phyloP scores from a whole-genome alignment of 163 green algal species.

The Scenedesmus sp. region DNA sequence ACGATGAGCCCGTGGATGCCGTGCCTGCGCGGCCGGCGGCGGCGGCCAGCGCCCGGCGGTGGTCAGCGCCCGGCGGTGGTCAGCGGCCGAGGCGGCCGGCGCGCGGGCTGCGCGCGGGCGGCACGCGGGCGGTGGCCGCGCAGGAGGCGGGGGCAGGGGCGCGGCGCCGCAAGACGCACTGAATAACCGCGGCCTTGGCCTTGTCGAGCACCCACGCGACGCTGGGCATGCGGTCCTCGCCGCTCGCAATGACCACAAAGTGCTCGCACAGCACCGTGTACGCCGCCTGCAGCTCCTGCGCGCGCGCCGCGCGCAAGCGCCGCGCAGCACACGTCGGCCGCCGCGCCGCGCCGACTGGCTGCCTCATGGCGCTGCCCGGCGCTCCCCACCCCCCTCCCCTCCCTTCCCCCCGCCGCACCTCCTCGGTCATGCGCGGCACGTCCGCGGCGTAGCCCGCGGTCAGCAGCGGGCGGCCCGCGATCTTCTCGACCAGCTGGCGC shows the following conservation, averaged over 20 bases:
- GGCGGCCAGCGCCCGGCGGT: too few relatives aligned
- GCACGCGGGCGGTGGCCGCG: too few relatives aligned
- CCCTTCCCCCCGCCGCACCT: slow-evolving; percentile 42
- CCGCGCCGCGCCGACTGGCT: too few relatives aligned
- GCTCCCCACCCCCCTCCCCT: too few relatives aligned
- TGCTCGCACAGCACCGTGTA: slow-evolving; percentile 84
- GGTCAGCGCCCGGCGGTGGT: too few relatives aligned
- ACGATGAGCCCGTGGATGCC: slow-evolving; percentile 95
- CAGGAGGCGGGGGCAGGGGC: too few relatives aligned
- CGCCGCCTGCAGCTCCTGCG: slow-evolving; percentile 68
- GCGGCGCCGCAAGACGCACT: slow-evolving; percentile 49
- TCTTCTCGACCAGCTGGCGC: slow-evolving; percentile 92
- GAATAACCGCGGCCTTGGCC: slow-evolving; percentile 81
- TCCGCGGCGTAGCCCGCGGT: slow-evolving; percentile 58
- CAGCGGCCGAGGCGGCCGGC: neutral
- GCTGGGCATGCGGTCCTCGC: slow-evolving; percentile 84
- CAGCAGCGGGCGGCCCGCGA: slow-evolving; percentile 62
- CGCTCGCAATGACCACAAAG: slow-evolving; percentile 87
- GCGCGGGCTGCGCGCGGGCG: too few relatives aligned
- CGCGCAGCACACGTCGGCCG: too few relatives aligned
- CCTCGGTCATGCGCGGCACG: slow-evolving; percentile 65
- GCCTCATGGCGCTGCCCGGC: too few relatives aligned
- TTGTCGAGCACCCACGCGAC: slow-evolving; percentile 94
- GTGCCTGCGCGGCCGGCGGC: too few relatives aligned
- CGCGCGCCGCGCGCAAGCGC: too few relatives aligned